Percentiles rank a stretch among this genome's conserved stretches.
Conservation (phyloP, 371 early-diverging fungal genomes). For the Mortierella sp. region DNA sequence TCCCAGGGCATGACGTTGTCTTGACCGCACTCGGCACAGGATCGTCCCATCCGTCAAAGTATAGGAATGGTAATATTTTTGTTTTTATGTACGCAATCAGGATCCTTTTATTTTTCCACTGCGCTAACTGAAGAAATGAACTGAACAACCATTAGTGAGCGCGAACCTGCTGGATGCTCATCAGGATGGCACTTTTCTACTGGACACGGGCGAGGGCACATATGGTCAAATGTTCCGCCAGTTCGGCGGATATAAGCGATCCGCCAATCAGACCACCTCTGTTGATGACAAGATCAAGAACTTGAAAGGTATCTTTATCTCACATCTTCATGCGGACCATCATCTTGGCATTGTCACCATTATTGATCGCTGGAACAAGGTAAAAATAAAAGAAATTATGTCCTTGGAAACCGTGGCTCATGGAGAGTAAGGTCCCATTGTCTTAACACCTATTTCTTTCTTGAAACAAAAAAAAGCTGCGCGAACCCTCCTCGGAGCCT, state of each 20-base stretch:
- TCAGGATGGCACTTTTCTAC: constrained; percentile 72
- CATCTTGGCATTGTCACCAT: constrained; percentile 92
- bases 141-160: constrained; percentile 72
- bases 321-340: constrained; percentile 99
- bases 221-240: constrained; percentile 89
- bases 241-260: constrained; percentile 64
- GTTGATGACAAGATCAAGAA: constrained; percentile 59
- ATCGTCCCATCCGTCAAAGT: constrained; percentile 95
- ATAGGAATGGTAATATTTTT: constrained; percentile 89
- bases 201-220: constrained; percentile 99
- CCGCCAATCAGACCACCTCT: constrained; percentile 25
- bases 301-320: constrained; percentile 88
- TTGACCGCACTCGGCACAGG: constrained; percentile 95
- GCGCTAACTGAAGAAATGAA: too few species aligned
- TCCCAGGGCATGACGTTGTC: constrained; percentile 65
- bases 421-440: too few species aligned
- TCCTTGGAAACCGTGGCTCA: too few species aligned
- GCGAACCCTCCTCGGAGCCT: constrained; percentile 23
- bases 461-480: too few species aligned
- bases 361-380: constrained; percentile 71
- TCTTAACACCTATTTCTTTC: too few species aligned
- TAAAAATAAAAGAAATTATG: too few species aligned
- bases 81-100: too few species aligned
- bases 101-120: too few species aligned
- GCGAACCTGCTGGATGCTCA: constrained; percentile 81